These are phyloP conservation scores for Centaurea solstitialis DNA, from an alignment of 129 eudicot genomes.

Conservation along the genomic window DNA sequence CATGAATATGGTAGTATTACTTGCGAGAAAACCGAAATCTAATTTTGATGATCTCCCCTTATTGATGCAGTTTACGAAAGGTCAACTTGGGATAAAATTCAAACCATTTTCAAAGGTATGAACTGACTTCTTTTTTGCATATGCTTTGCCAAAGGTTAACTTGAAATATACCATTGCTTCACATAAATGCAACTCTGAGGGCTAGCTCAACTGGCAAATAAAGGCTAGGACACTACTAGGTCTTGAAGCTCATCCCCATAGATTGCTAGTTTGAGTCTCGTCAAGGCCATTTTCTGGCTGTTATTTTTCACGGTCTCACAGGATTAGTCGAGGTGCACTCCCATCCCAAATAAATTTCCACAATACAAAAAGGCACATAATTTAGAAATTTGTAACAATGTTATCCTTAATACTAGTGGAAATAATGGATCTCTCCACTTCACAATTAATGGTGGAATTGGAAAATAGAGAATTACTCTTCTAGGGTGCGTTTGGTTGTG, in stretches of 20 bases:
- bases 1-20: slow-evolving; percentile 1
- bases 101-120: slow-evolving; percentile 87
- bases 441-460: not conserved
- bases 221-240: no score
- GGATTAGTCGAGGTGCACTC: not conserved
- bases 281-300: not conserved
- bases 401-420: not conserved
- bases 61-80: slow-evolving; percentile 67
- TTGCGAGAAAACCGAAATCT: slow-evolving; percentile 7
- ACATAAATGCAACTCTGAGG: not conserved
- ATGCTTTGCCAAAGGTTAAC: not conserved
- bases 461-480: no score
- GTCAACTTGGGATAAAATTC: slow-evolving; percentile 78
- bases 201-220: not conserved
- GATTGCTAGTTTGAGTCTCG: not conserved
- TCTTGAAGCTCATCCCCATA: not conserved
- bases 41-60: slow-evolving; percentile 1
- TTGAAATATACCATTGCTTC: not conserved
- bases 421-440: no score
- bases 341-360: not conserved
- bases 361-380: not conserved
- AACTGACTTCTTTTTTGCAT: not conserved
- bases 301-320: not conserved
- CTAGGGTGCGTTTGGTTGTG: no score
- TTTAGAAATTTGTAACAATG: not conserved